A percentile compares a stretch with the other conserved stretches of the same genome.
Conservation (phyloP, 805 yeast genomes). For the Metschnikowia arizonensis region DNA sequence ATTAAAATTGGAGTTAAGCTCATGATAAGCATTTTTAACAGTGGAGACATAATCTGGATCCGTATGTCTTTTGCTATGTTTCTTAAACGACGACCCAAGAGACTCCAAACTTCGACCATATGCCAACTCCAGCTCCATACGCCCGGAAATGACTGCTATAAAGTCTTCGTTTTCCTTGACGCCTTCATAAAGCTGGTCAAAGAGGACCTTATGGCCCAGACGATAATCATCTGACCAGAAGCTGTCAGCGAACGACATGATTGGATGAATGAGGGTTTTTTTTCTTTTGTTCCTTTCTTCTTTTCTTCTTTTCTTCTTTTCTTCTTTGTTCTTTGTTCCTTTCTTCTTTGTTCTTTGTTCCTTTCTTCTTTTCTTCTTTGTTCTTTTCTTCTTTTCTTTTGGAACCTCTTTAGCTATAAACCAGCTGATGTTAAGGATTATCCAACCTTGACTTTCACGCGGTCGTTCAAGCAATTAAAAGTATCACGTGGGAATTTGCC, state of each 20-base stretch:
- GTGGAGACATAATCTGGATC: slow-evolving; percentile 61
- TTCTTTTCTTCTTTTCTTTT: too few relatives aligned
- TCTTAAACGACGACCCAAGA: slow-evolving; percentile 36
- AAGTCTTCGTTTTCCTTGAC: slow-evolving; percentile 68
- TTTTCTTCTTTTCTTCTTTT: too few relatives aligned
- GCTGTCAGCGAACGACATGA: slow-evolving; percentile 63
- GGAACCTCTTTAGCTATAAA: too few relatives aligned
- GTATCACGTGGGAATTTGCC: slow-evolving; percentile 3
- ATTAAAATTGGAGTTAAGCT: slow-evolving; percentile 50
- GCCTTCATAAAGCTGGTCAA: slow-evolving; percentile 55
- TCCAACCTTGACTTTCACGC: too few relatives aligned
- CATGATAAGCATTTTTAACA: slow-evolving; percentile 58
- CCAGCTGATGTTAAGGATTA: too few relatives aligned
- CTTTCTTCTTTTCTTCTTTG: too few relatives aligned
- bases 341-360: too few relatives aligned
- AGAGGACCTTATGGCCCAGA: slow-evolving; percentile 49
- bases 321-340: too few relatives aligned
- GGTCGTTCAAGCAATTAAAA: not conserved
- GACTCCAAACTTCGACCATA: slow-evolving; percentile 57
- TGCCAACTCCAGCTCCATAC: slow-evolving; percentile 67
- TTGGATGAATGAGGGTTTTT: too few relatives aligned
- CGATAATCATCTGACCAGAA: slow-evolving; percentile 72
- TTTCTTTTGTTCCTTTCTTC: too few relatives aligned
- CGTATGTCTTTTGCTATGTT: slow-evolving; percentile 39
- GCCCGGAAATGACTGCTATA: slow-evolving; percentile 55